A percentile compares a stretch with the other conserved stretches of the same genome.
Conservation (phyloP, 495 filamentous ascomycete genomes). For the Penicillium canescens region DNA sequence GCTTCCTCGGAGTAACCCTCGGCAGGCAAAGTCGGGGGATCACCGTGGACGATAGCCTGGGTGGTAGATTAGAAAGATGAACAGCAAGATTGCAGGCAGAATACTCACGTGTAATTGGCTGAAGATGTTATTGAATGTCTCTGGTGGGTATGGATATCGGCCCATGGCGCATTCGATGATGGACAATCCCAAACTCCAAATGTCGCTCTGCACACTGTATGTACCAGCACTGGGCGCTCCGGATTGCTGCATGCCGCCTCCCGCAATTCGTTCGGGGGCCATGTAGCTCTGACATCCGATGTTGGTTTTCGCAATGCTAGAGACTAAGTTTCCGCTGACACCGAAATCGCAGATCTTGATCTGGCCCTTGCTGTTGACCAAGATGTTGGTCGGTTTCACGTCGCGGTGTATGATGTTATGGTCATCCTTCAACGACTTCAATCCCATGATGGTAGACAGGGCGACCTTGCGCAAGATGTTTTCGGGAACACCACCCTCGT, state of each 20-base stretch:
- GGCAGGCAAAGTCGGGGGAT: conserved; percentile 80
- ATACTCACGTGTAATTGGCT: conserved; percentile 90
- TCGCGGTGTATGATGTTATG: conserved; percentile 99
- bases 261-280: conserved; percentile 94
- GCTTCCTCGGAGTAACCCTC: conserved; percentile 77
- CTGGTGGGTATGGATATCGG: conserved; percentile 93
- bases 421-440: conserved; percentile 93
- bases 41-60: conserved; percentile 96
- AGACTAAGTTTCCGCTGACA: conserved; percentile 93
- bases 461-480: conserved; percentile 87
- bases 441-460: conserved; percentile 84
- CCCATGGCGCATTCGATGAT: conserved; percentile 98
- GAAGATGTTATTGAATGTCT: conserved; percentile 98
- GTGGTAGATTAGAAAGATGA: conserved; percentile 17
- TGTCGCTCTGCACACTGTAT: conserved; percentile 97
- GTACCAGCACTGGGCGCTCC: conserved; percentile 74
- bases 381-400: conserved; percentile 97
- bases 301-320: conserved; percentile 97
- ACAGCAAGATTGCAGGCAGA: neutral
- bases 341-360: conserved; percentile 99
- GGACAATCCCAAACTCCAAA: conserved; percentile 93
- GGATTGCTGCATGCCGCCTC: conserved; percentile 76
- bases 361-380: conserved; percentile 86
- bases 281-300: conserved; percentile 99
- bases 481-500: conserved; percentile 91